These are phyloP conservation scores for Achlya hypogyna DNA, from an alignment of 352 stramenopile species.

Conservation along the genomic window DNA sequence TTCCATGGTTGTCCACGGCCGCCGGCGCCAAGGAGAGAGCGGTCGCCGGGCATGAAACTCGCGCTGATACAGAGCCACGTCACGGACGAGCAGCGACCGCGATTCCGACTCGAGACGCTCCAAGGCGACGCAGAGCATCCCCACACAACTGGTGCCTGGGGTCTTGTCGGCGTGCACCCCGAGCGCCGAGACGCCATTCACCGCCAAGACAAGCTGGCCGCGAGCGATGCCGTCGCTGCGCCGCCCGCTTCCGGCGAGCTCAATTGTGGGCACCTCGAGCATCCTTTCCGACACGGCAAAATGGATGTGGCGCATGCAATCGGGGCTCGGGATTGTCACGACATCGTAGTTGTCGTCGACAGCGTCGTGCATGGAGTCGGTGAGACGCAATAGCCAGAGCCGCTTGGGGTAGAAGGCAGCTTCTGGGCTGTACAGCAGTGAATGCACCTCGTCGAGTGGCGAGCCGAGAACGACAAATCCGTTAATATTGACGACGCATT, in stretches of 20 bases:
- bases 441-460: conserved; percentile 26
- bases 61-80: conserved; percentile 28
- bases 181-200: conserved; percentile 36
- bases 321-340: conserved; percentile 23
- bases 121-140: conserved; percentile 20
- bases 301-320: conserved; percentile 26
- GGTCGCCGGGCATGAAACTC: conserved; percentile 27
- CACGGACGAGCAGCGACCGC: conserved; percentile 27
- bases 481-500: conserved; percentile 25
- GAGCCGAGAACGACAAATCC: conserved; percentile 29
- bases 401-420: conserved; percentile 26
- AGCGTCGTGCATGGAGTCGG: not conserved
- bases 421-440: conserved; percentile 23
- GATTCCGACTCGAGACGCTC: conserved; percentile 9
- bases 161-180: conserved; percentile 18
- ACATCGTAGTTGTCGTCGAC: conserved; percentile 27
- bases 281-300: conserved; percentile 31
- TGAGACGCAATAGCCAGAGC: conserved; percentile 24
- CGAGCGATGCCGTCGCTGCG: conserved; percentile 26
- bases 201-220: conserved; percentile 33
- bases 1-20: too few relatives aligned
- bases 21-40: conserved; percentile 31
- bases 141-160: not conserved
- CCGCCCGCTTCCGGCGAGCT: not conserved
- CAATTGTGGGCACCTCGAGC: conserved; percentile 33